These are phyloP conservation scores for Flaveria linearis DNA, from an alignment of 129 eudicot species.

Conservation along the genomic window DNA sequence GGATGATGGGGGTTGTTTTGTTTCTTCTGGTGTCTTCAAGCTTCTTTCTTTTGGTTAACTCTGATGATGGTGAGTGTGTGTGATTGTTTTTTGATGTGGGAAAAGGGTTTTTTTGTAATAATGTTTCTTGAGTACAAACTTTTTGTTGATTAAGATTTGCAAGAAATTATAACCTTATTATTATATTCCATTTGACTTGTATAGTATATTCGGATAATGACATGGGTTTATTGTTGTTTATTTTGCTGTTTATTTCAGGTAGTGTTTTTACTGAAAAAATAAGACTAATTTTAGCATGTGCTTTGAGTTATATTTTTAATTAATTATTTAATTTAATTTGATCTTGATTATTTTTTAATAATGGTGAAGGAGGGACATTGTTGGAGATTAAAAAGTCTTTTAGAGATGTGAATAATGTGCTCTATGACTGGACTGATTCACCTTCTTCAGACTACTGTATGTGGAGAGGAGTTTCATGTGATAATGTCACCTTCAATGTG, in stretches of 20 bases:
- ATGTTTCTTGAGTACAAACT: conserved; percentile 28
- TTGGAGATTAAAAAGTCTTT: conserved; percentile 95
- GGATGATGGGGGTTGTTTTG: conserved; percentile 31
- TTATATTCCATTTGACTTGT: conserved; percentile 25
- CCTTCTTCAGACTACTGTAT: conserved; percentile 86
- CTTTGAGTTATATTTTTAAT: conserved; percentile 15
- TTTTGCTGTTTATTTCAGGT: conserved; percentile 10
- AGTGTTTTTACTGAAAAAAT: not conserved
- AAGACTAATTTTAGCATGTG: conserved; percentile 3
- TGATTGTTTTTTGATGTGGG: not conserved
- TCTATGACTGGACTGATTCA: conserved; percentile 95
- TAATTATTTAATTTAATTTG: not conserved
- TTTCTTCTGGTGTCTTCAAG: conserved; percentile 41
- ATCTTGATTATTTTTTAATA: conserved; percentile 3
- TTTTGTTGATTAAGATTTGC: conserved; percentile 1
- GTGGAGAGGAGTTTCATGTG: conserved; percentile 97
- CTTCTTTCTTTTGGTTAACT: conserved; percentile 51
- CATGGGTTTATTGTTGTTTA: not conserved
- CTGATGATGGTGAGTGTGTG: conserved; percentile 60
- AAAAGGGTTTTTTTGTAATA: conserved; percentile 1
- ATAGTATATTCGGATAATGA: not conserved
- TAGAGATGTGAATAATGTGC: conserved; percentile 93
- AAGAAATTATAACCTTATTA: conserved; percentile 3
- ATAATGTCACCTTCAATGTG: conserved; percentile 94
- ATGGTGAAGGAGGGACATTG: conserved; percentile 60